Conservation (phyloP, 768 basidiomycete species). For the Russula vinacea region DNA sequence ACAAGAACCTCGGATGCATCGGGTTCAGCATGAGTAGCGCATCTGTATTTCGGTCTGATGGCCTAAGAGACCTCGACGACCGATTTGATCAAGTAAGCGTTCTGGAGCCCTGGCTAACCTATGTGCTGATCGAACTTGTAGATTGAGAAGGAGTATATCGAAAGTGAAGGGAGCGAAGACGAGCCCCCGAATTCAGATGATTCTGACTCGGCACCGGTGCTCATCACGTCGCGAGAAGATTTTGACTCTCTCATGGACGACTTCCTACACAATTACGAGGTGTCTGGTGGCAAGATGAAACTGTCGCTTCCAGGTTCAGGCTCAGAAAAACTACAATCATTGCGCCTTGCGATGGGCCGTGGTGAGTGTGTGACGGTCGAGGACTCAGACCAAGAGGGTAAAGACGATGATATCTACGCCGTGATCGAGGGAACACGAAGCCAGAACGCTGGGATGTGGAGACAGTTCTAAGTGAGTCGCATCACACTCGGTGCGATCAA, state of each 20-base stretch:
- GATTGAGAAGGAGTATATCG: conserved; percentile 77
- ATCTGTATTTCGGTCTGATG: conserved; percentile 90
- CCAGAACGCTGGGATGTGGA: conserved; percentile 94
- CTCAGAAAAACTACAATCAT: conserved; percentile 72
- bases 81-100: conserved; percentile 82
- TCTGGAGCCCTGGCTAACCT: background rate
- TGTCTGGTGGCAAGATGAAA: conserved; percentile 83
- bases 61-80: conserved; percentile 85
- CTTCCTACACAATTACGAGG: conserved; percentile 88
- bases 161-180: conserved; percentile 50
- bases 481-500: background rate
- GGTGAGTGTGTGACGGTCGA: conserved; percentile 54
- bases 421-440: conserved; percentile 48
- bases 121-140: conserved; percentile 41
- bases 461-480: conserved; percentile 79
- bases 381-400: conserved; percentile 45
- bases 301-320: conserved; percentile 70
- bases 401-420: conserved; percentile 44
- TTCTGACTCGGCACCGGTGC: conserved; percentile 63
- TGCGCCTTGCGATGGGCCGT: conserved; percentile 75
- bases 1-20: conserved; percentile 79
- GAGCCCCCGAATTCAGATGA: conserved; percentile 42
- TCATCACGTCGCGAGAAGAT: conserved; percentile 81
- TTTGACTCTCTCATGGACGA: conserved; percentile 91
- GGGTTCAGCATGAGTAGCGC: conserved; percentile 96